Base-by-base conservation (phyloP, 2,329 filamentous ascomycete species). In the Aspergillus sp. region DNA sequence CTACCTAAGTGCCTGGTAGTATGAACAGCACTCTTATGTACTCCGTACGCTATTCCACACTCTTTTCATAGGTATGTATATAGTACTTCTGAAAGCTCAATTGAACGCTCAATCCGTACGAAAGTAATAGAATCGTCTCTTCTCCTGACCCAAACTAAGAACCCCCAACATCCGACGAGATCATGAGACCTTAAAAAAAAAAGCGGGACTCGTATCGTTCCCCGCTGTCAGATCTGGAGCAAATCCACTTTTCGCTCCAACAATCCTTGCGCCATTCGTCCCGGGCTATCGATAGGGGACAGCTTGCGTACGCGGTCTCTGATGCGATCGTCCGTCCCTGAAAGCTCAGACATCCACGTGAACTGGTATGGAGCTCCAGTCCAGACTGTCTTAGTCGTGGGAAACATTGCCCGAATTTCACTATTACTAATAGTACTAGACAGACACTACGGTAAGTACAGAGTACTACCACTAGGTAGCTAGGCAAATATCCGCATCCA, bases 151-250 rank as follows among this genome's bases (percentile, higher is more conserved):
- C 6, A 4, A 23, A 29, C 25, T 29, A 29, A 42, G 40, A 19
- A 21, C 14, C 19, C n/a, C 11, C 19, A 20, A 42, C 48, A 45
- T 47, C 44, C 49, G 43, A 44, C 54, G 47, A 31, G 58, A 63
- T 64, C 63, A 64, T 64, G 63, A 47, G 62, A 64, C 62, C 58
- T 46, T 38, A 38, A 57, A 57, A 58, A 62, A 62, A 61, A 61
- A 55, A 53, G 45, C 36, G 21, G 38, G 13, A 46, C 41, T 31
- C 20, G 42, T 29, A 54, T 45, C 49, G 44, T 41, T 47, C 58
- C 53, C 58, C 50, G 54, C 58, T 64, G 62, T 65, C 63, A 65
- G 62, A 62, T 64, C 50, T 47, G 41, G 41, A 20, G 25, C 25
- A 42, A 46, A 45, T 23, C 49, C 49, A 52, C 49, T 46, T 34